Percentiles rank a stretch among this genome's conserved stretches.
Conservation (phyloP, 208 protist species). For the Herpetomonas samuelpessoai region DNA sequence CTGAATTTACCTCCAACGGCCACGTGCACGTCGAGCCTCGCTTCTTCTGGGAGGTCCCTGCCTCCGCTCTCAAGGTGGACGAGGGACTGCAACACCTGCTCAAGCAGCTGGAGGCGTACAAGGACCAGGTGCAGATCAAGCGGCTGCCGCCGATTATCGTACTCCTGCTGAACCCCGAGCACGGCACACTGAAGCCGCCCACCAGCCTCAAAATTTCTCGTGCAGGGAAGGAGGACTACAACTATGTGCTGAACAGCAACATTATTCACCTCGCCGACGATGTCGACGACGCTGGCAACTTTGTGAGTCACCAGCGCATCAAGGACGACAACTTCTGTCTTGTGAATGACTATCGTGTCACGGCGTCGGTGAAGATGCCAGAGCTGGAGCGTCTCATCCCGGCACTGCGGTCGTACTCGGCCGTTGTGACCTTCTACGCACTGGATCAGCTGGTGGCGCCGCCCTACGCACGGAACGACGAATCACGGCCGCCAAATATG, state of each 20-base stretch:
- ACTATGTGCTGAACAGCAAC: conserved; percentile 87
- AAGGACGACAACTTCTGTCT: conserved; percentile 78
- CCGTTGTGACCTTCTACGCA: conserved; percentile 82
- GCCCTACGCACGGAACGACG: conserved; percentile 59
- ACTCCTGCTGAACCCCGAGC: conserved; percentile 87
- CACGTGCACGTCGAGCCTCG: conserved; percentile 71
- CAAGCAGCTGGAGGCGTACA: conserved; percentile 81
- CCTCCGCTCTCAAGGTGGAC: conserved; percentile 86
- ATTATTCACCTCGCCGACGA: conserved; percentile 89
- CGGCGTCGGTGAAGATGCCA: conserved; percentile 60
- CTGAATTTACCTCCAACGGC: conserved; percentile 74
- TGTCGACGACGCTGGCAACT: conserved; percentile 82
- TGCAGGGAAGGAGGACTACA: conserved; percentile 78
- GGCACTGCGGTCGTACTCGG: conserved; percentile 70
- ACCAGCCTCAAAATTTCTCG: conserved; percentile 81
- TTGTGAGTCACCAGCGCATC: conserved; percentile 86
- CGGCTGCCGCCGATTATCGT: conserved; percentile 87
- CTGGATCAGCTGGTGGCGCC: conserved; percentile 67
- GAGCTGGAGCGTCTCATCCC: conserved; percentile 76
- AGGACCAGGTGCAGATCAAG: conserved; percentile 79
- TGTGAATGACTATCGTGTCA: conserved; percentile 89
- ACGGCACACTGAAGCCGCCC: conserved; percentile 82
- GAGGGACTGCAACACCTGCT: conserved; percentile 89
- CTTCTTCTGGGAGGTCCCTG: conserved; percentile 89
- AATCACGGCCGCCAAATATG: conserved; percentile 71